These are phyloP conservation scores for Mycena olivaceomarginata DNA, from an alignment of 768 basidiomycete species.

Conservation along the genomic window DNA sequence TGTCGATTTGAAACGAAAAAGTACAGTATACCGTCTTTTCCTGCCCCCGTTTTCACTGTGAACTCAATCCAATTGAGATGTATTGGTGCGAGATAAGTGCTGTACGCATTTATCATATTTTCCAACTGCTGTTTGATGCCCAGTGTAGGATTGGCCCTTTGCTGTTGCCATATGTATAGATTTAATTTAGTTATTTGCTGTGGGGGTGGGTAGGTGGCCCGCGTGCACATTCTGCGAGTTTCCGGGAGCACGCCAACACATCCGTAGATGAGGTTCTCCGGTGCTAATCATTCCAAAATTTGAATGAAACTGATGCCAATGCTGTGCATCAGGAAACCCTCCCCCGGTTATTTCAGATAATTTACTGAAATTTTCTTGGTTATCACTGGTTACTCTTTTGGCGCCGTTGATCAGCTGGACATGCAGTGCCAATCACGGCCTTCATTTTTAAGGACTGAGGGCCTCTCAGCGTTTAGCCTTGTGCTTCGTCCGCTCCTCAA, in stretches of 20 bases:
- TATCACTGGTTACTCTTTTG: conserved; percentile 5
- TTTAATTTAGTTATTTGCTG: neutral
- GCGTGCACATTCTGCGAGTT: conserved; percentile 4
- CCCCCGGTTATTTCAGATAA: no score
- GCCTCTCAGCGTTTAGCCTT: conserved; percentile 4
- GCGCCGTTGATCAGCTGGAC: conserved; percentile 3
- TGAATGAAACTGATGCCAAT: neutral
- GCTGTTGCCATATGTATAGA: neutral
- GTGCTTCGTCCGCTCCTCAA: neutral
- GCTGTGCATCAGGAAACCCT: no score
- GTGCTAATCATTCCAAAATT: conserved; percentile 7
- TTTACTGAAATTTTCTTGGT: no score
- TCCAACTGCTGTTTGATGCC: conserved; percentile 6
- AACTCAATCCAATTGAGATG: conserved; percentile 11
- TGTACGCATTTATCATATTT: conserved; percentile 10
- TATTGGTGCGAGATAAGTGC: conserved; percentile 4
- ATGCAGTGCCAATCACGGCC: conserved; percentile 5
- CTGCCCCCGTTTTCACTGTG: conserved; percentile 7
- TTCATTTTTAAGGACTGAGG: conserved; percentile 5
- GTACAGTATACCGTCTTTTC: conserved; percentile 10
- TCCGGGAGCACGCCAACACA: conserved; percentile 3
- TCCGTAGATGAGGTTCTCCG: conserved; percentile 6
- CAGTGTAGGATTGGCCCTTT: conserved; percentile 3
- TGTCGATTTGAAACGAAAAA: no score
- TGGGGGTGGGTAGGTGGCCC: conserved; percentile 1